These are phyloP conservation scores for Suillus americanus DNA, from an alignment of 768 basidiomycete species.

Conservation along the genomic window DNA sequence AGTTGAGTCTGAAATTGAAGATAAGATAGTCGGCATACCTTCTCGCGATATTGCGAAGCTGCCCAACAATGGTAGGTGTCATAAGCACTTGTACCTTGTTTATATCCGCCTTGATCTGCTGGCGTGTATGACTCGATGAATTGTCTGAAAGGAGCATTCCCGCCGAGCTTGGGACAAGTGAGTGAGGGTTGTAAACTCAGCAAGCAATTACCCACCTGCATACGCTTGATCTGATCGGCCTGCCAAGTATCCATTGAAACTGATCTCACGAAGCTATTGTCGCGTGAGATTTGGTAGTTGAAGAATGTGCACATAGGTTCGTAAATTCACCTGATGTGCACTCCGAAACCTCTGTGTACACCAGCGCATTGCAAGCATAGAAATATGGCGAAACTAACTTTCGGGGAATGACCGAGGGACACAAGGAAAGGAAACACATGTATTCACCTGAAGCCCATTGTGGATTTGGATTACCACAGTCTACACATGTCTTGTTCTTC, in stretches of 20 bases:
- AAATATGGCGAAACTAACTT: slow-evolving; percentile 77
- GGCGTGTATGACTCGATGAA: slow-evolving; percentile 76
- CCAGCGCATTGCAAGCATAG: slow-evolving; percentile 90
- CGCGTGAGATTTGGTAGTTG: slow-evolving; percentile 4
- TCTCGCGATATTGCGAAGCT: slow-evolving; percentile 91
- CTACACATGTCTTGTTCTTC: slow-evolving; percentile 75
- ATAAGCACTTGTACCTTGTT: slow-evolving; percentile 55
- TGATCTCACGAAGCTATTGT: slow-evolving; percentile 79
- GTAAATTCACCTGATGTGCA: slow-evolving; percentile 72
- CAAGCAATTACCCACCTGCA: slow-evolving; percentile 64
- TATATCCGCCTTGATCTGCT: slow-evolving; percentile 67
- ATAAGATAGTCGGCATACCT: slow-evolving; percentile 45
- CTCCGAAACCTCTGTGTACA: slow-evolving; percentile 86
- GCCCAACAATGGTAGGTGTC: slow-evolving; percentile 94
- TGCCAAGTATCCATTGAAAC: slow-evolving; percentile 98
- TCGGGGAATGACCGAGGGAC: slow-evolving; percentile 1
- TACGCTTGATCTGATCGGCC: slow-evolving; percentile 80
- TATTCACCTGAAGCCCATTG: slow-evolving; percentile 87
- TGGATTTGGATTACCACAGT: slow-evolving; percentile 88
- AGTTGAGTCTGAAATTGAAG: slow-evolving; percentile 16
- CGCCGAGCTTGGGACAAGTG: slow-evolving; percentile 62
- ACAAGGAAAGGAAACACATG: background rate
- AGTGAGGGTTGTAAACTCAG: slow-evolving; percentile 10
- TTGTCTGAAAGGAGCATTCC: slow-evolving; percentile 78
- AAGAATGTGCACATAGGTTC: slow-evolving; percentile 8